phyloP scores from a whole-genome alignment of 1,139 yeast species.

The Pichia sp. region DNA sequence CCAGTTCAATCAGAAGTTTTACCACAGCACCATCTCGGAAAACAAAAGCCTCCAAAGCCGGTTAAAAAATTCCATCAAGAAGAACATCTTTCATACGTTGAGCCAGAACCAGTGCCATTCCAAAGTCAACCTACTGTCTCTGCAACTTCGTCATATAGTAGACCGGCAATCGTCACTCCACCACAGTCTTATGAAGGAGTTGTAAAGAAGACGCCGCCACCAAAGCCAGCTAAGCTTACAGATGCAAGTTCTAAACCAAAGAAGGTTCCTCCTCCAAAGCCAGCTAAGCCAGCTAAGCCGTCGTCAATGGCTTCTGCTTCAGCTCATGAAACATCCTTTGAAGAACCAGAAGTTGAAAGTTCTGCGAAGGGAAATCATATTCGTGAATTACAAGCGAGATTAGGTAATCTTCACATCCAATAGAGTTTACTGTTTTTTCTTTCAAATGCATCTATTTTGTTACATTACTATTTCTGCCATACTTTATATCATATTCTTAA shows the following conservation, averaged over 20 bases:
- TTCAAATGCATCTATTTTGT: no score
- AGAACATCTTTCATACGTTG: constrained; percentile 15
- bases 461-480: no score
- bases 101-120: constrained; percentile 22
- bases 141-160: background rate
- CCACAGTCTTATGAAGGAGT: background rate
- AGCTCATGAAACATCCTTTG: constrained; percentile 1
- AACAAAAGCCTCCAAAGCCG: constrained; percentile 7
- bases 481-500: no score
- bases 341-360: constrained; percentile 9
- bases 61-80: constrained; percentile 2
- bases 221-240: constrained; percentile 31
- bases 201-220: constrained; percentile 29
- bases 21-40: background rate
- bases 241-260: constrained; percentile 10
- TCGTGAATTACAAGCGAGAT: constrained; percentile 28
- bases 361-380: constrained; percentile 29
- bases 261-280: constrained; percentile 32
- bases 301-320: constrained; percentile 19
- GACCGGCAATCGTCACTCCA: constrained; percentile 5
- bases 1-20: background rate
- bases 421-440: background rate
- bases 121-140: background rate
- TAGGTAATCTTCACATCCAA: constrained; percentile 25
- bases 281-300: constrained; percentile 43